A percentile compares a stretch with the other conserved stretches of the same genome.
Conservation (phyloP, 2,329 filamentous ascomycete species). For the Ophiosphaerella korrae region DNA sequence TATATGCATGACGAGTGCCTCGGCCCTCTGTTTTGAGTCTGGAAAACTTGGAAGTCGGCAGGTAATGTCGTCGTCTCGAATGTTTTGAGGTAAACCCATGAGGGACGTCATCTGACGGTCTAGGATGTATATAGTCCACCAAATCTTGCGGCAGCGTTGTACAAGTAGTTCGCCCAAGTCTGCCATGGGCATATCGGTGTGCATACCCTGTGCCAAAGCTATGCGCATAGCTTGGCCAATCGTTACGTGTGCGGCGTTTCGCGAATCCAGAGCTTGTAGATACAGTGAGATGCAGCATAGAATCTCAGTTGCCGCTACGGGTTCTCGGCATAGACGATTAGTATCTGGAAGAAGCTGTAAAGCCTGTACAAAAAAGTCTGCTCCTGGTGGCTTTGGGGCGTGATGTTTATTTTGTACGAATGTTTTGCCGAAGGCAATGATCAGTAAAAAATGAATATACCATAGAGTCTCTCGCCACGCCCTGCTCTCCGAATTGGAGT, state of each 20-base stretch:
- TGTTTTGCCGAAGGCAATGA: conserved; percentile 62
- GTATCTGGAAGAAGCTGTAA: conserved; percentile 58
- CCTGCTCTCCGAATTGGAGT: conserved; percentile 41
- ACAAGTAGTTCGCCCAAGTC: conserved; percentile 50
- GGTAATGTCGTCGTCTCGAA: conserved; percentile 59
- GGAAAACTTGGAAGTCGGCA: conserved; percentile 54
- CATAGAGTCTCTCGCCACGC: conserved; percentile 47
- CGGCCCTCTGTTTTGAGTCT: conserved; percentile 46
- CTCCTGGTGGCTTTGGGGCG: conserved; percentile 50
- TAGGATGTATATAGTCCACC: conserved; percentile 61
- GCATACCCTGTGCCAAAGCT: conserved; percentile 57
- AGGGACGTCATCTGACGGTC: conserved; percentile 61
- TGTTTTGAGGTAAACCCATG: conserved; percentile 58
- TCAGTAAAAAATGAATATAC: conserved; percentile 60
- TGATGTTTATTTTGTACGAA: conserved; percentile 50
- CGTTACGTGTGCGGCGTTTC: conserved; percentile 54
- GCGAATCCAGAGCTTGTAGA: conserved; percentile 57
- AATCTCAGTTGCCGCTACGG: conserved; percentile 56
- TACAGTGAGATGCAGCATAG: conserved; percentile 60
- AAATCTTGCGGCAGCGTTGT: conserved; percentile 56
- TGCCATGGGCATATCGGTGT: conserved; percentile 56
- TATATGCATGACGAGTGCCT: conserved; percentile 53
- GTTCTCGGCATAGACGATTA: conserved; percentile 51
- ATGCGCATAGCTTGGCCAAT: conserved; percentile 60
- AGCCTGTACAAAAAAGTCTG: conserved; percentile 69